These are phyloP conservation scores for Luvunga scandens DNA, from an alignment of 345 rosid species.

Conservation along the genomic window DNA sequence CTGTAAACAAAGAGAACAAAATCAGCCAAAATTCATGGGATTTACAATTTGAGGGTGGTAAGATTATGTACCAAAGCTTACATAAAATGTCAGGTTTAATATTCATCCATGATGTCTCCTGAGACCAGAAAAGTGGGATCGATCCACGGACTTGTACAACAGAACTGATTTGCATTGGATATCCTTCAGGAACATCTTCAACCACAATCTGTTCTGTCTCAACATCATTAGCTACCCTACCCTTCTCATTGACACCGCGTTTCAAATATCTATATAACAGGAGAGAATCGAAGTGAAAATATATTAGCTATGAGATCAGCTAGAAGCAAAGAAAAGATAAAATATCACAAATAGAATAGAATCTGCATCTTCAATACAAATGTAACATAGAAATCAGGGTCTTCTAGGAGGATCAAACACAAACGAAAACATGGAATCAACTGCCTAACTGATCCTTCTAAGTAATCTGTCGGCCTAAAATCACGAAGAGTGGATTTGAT, in stretches of 20 bases:
- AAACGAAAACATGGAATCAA: not conserved
- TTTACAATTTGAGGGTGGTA: not conserved
- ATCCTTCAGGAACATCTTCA: slow-evolving; percentile 72
- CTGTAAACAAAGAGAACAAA: slow-evolving; percentile 37
- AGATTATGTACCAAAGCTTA: slow-evolving; percentile 32
- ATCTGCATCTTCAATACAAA: not conserved
- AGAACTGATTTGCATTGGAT: slow-evolving; percentile 72
- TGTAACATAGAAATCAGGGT: not conserved
- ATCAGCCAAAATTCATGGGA: slow-evolving; percentile 23
- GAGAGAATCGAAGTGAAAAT: slow-evolving; percentile 18
- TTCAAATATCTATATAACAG: slow-evolving; percentile 60
- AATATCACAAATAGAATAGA: not conserved
- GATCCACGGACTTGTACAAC: slow-evolving; percentile 95
- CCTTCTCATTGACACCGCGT: slow-evolving; percentile 94
- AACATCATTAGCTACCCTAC: slow-evolving; percentile 99
- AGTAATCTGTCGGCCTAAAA: not conserved
- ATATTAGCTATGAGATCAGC: slow-evolving; percentile 11
- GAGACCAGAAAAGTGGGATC: slow-evolving; percentile 97
- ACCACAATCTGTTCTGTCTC: slow-evolving; percentile 93
- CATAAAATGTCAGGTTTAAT: slow-evolving; percentile 86
- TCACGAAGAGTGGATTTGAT: not conserved
- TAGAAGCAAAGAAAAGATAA: not conserved
- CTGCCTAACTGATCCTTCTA: not conserved
- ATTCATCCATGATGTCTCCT: slow-evolving; percentile 87
- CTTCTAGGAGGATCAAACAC: not conserved